Base-by-base conservation (phyloP, 2,329 filamentous ascomycete species). In the Nannizzia gypsea region DNA sequence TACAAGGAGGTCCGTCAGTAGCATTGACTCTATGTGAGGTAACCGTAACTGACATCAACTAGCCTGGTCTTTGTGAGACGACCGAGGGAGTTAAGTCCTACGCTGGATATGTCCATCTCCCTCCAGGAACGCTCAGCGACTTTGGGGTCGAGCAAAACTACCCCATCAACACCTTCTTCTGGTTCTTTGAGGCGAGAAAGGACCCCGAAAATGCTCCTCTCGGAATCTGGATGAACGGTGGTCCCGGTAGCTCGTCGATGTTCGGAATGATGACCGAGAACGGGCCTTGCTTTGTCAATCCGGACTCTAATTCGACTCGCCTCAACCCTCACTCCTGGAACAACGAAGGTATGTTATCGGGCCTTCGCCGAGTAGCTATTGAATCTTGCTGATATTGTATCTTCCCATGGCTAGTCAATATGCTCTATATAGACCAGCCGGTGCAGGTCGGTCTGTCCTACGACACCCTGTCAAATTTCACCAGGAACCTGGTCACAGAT, bases 361-460 rank as follows among this genome's bases (percentile, higher is more conserved):
- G 86, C 86, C 64, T n/a, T 15, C 9, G 34, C 6, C n/a, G 38
- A 42, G 2, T 17, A 11, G 48, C 38, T 78, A 66, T 76, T 76
- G 3, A 77, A 78, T 55, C 78, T 82, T 57, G 76, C 79, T 50
- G 60, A 66, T 13, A 63, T 58, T 6, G 31, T 64, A 63, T 48
- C 28, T 57, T 3, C 63, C 70, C 40, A 61, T 26, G 20, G 3
- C 4, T 50, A 52, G 54, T 56, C 17, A 87, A 87, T 64, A 81
- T 86, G 77, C 79, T 89, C 15, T 88, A 86, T 70, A 81, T 89
- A 65, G 85, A 89, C 65, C 81, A 88, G 68, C 86, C 82, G 3
- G 80, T 77, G 9, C 78, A 81, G 48, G 78, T 81, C 2, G 83
- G 83, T 0, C 61, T 63, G 44, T 64, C 63, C 11, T 63, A 61